Percentiles rank a stretch among this genome's conserved stretches.
These are phyloP conservation scores for Tulasnella sp. DNA, from an alignment of 768 basidiomycete genomes.

Conservation along the genomic window DNA sequence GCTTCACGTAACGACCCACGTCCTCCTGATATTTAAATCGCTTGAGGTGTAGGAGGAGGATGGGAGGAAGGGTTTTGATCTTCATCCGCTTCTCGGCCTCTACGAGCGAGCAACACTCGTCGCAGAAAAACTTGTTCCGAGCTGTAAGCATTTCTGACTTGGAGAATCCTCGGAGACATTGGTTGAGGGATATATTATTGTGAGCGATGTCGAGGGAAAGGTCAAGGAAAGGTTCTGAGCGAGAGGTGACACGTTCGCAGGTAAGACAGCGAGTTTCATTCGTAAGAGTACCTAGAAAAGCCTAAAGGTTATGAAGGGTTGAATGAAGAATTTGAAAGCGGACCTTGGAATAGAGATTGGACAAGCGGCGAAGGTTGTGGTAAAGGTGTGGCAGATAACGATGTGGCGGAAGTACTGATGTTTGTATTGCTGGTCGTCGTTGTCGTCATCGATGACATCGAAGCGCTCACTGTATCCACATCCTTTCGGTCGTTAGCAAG, in stretches of 20 bases:
- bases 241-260: conserved; percentile 85
- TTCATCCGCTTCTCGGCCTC: conserved; percentile 99
- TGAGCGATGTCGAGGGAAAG: conserved; percentile 99
- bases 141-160: conserved; percentile 98
- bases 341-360: conserved; percentile 22
- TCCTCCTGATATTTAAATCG: conserved; percentile 99
- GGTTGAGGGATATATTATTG: conserved; percentile 82
- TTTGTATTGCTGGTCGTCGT: conserved; percentile 7
- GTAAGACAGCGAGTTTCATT: conserved; percentile 97
- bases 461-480: conserved; percentile 42
- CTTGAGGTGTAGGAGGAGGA: conserved; percentile 92
- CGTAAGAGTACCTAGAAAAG: conserved; percentile 69
- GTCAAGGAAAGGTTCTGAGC: conserved; percentile 95
- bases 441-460: conserved; percentile 40
- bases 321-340: conserved; percentile 21
- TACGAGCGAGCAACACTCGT: conserved; percentile 90
- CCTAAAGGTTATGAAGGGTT: not conserved
- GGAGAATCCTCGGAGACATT: conserved; percentile 92
- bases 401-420: conserved; percentile 10
- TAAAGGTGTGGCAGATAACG: conserved; percentile 27
- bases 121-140: conserved; percentile 97
- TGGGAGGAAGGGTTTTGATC: conserved; percentile 90
- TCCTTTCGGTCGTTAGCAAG: no score
- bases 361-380: conserved; percentile 40
- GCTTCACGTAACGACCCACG: conserved; percentile 80